Conservation (phyloP, 1,139 yeast genomes). For the Candida tropicalis region DNA sequence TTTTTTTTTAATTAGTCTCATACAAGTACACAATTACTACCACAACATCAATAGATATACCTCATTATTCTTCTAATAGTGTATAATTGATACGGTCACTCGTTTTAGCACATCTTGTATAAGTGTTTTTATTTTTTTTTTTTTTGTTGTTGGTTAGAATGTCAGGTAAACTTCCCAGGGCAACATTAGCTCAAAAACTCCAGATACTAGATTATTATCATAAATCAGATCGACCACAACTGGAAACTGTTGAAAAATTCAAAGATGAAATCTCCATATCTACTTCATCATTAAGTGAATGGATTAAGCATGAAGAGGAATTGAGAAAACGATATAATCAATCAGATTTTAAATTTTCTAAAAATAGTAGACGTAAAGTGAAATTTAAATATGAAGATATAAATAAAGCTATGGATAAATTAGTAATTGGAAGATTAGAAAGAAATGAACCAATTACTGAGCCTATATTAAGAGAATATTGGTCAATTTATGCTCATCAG, state of each 20-base stretch:
- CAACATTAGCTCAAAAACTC: conserved; percentile 60
- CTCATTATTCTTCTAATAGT: no score
- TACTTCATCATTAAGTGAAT: conserved; percentile 60
- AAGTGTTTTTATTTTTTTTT: no score
- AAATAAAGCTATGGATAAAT: conserved; percentile 57
- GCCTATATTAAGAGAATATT: conserved; percentile 56
- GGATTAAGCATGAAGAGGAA: conserved; percentile 58
- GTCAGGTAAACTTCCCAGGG: conserved; percentile 46
- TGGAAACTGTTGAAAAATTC: conserved; percentile 57
- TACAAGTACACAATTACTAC: no score
- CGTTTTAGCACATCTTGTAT: no score
- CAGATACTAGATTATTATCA: conserved; percentile 56
- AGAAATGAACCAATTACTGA: conserved; percentile 53
- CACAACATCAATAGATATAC: no score
- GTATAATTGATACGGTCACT: no score
- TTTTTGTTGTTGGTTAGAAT: no score
- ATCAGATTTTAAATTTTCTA: conserved; percentile 39
- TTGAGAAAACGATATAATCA: conserved; percentile 44
- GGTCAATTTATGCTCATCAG: conserved; percentile 57
- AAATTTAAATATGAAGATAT: conserved; percentile 59
- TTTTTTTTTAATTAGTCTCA: no score
- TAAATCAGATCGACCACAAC: conserved; percentile 52
- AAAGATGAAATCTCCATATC: conserved; percentile 53
- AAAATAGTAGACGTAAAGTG: conserved; percentile 49
- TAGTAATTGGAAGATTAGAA: conserved; percentile 48